phyloP scores from a whole-genome alignment of 225 moss, liverwort and hornwort species.

The Thuidium tamariscinum region DNA sequence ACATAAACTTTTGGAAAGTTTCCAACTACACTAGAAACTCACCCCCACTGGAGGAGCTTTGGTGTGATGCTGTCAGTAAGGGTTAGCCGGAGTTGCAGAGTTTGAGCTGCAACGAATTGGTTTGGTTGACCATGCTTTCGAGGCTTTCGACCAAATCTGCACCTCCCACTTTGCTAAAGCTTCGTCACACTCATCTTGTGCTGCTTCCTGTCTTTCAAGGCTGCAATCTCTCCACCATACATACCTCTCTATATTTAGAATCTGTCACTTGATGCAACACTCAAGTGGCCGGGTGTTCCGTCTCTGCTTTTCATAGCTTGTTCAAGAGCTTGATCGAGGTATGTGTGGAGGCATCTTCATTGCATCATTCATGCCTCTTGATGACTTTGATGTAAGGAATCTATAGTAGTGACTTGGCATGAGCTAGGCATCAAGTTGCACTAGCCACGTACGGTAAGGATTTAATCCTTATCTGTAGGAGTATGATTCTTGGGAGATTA shows the following conservation, averaged over 20 bases:
- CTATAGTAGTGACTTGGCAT: neutral
- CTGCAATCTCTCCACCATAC: neutral
- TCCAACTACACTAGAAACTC: neutral
- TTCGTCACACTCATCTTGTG: constrained; percentile 6
- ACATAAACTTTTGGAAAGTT: neutral
- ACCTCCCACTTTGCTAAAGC: constrained; percentile 1
- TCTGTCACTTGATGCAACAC: neutral
- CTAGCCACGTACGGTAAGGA: no score
- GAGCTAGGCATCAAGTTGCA: neutral
- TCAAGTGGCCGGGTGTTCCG: neutral
- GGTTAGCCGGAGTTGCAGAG: neutral
- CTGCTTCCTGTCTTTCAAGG: neutral
- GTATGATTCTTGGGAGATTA: neutral
- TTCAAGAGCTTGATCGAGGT: neutral
- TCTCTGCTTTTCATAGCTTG: neutral
- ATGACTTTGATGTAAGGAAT: neutral
- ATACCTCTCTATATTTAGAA: neutral
- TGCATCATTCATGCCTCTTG: neutral
- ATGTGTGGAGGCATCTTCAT: neutral
- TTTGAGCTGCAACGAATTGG: neutral
- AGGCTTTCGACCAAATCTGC: constrained; percentile 10
- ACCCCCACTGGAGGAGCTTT: neutral
- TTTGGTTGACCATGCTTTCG: constrained; percentile 14
- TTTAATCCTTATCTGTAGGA: neutral
- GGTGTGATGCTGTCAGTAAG: neutral